A percentile compares a stretch with the other conserved stretches of the same genome.
Evolutionary conservation across 805 yeast species (phyloP).

Genomic region (Metschnikowia cerradonensis): DNA sequence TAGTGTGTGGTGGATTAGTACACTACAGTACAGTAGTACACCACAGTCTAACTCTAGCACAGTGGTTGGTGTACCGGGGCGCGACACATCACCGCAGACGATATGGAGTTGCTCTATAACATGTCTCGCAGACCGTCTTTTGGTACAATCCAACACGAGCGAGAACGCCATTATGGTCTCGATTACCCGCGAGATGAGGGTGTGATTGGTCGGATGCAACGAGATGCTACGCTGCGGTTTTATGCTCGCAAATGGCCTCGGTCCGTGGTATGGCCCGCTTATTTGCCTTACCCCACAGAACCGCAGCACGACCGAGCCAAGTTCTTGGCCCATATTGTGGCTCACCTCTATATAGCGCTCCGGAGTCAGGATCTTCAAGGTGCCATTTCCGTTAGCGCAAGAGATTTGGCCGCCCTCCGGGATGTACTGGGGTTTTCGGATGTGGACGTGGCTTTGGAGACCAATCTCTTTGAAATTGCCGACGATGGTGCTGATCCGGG

Average conservation of each 20-base stretch:
- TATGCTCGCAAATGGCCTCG: constrained; percentile 38
- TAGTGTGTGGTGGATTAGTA: too few species aligned
- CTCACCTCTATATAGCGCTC: constrained; percentile 74
- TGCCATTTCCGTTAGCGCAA: constrained; percentile 58
- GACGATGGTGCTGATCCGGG: constrained; percentile 18
- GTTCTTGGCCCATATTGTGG: constrained; percentile 74
- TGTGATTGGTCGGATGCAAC: constrained; percentile 23
- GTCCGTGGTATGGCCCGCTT: constrained; percentile 36
- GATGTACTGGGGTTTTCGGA: constrained; percentile 30
- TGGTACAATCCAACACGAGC: constrained; percentile 23
- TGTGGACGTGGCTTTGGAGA: constrained; percentile 49
- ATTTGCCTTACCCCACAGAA: constrained; percentile 76
- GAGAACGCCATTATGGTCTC: constrained; percentile 41
- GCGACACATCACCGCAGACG: too few species aligned
- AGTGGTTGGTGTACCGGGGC: too few species aligned
- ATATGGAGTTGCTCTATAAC: constrained; percentile 6
- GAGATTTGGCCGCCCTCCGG: constrained; percentile 52
- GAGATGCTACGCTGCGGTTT: constrained; percentile 36
- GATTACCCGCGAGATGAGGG: constrained; percentile 48
- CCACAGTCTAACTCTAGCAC: too few species aligned
- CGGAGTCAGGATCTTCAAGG: constrained; percentile 74
- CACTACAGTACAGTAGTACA: too few species aligned
- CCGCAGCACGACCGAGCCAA: constrained; percentile 61
- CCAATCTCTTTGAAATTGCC: constrained; percentile 45
- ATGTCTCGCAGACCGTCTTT: constrained; percentile 29